Percentiles rank a stretch among this genome's conserved stretches.
phyloP scores from a whole-genome alignment of 768 basidiomycete genomes.

The Termitomyces sp. region DNA sequence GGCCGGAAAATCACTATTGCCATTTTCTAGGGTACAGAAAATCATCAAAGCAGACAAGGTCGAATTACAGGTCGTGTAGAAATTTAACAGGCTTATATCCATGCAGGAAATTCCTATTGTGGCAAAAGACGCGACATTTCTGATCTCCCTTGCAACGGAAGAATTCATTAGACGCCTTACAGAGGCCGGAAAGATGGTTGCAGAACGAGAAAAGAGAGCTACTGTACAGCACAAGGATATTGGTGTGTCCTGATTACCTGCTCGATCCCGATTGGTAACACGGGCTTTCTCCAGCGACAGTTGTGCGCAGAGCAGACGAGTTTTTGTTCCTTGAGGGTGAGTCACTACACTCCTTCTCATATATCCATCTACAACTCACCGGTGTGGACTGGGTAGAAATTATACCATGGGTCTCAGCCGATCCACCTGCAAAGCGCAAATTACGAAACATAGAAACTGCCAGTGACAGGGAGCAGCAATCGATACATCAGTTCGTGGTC shows the following conservation, averaged over 20 bases:
- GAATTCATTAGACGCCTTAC: conserved; percentile 78
- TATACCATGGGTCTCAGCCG: conserved; percentile 45
- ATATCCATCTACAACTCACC: background rate
- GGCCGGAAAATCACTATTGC: conserved; percentile 68
- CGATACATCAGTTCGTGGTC: conserved; percentile 46
- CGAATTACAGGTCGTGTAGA: conserved; percentile 8
- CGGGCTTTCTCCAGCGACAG: conserved; percentile 37
- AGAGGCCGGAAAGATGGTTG: conserved; percentile 65
- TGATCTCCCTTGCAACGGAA: conserved; percentile 82
- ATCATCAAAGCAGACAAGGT: conserved; percentile 87
- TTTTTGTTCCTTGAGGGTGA: conserved; percentile 76
- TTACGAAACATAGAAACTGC: conserved; percentile 23
- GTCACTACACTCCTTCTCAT: background rate
- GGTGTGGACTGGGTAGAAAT: conserved; percentile 36
- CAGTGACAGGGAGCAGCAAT: conserved; percentile 23
- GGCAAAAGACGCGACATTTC: conserved; percentile 70
- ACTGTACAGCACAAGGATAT: conserved; percentile 79
- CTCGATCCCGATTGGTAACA: background rate
- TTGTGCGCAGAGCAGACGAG: conserved; percentile 64
- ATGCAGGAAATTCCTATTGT: conserved; percentile 69
- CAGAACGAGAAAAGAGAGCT: conserved; percentile 63
- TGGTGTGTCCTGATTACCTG: conserved; percentile 38
- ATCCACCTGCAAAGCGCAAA: conserved; percentile 39
- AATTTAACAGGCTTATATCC: background rate
- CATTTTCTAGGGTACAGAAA: conserved; percentile 73